Evolutionary conservation across 148 eudicot genomes (phyloP).

Genomic region (Fagopyrum homotropicum): DNA sequence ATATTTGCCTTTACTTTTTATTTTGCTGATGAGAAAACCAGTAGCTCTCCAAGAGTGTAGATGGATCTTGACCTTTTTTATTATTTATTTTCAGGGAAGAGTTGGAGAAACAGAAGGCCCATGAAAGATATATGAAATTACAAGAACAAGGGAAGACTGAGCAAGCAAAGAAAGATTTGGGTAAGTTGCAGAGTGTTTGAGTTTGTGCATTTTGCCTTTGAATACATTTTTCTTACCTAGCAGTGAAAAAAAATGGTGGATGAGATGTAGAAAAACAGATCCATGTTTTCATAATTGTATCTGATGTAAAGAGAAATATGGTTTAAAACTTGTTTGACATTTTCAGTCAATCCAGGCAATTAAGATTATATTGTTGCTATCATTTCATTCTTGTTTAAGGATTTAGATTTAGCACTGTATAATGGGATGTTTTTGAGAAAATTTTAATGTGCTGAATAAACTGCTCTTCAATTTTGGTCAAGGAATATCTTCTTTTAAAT

Average conservation of each 20-base stretch:
- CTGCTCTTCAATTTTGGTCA: too few species aligned
- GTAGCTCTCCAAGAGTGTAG: neutral
- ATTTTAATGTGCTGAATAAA: too few species aligned
- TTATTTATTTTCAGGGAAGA: conserved; percentile 53
- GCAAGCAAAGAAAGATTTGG: conserved; percentile 20
- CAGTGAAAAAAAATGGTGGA: neutral
- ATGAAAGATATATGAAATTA: conserved; percentile 85
- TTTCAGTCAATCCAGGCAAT: too few species aligned
- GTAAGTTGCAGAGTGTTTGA: conserved; percentile 20
- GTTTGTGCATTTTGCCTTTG: too few species aligned
- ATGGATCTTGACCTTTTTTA: neutral
- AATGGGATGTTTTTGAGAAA: too few species aligned
- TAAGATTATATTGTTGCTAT: too few species aligned
- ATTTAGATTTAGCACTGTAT: too few species aligned
- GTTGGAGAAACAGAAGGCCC: conserved; percentile 75
- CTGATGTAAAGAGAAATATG: neutral
- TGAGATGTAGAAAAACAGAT: neutral
- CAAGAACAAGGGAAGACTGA: conserved; percentile 98
- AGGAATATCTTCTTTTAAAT: too few species aligned
- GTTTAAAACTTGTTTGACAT: neutral
- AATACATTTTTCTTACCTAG: neutral
- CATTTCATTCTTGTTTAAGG: too few species aligned
- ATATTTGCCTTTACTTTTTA: too few species aligned
- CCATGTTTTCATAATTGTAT: neutral
- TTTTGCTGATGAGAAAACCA: too few species aligned